Conservation (phyloP, 192 early-diverging fungal genomes). For the Dissophora globulifera region DNA sequence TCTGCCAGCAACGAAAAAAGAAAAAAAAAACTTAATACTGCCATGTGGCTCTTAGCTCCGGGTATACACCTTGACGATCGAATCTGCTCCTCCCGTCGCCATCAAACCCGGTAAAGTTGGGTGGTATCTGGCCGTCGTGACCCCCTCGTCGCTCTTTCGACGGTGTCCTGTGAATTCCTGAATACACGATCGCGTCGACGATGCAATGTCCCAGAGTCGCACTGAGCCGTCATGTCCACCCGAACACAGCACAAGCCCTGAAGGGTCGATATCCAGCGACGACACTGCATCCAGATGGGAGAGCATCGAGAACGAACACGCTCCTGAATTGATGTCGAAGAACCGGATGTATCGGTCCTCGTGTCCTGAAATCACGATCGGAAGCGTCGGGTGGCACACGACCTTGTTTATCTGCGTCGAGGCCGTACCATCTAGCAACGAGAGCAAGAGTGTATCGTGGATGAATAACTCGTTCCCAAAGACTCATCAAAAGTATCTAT, state of each 20-base stretch:
- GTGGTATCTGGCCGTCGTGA: slow-evolving; percentile 70
- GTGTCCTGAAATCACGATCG: slow-evolving; percentile 77
- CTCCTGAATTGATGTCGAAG: slow-evolving; percentile 77
- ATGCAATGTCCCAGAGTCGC: slow-evolving; percentile 79
- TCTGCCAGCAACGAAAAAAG: too few relatives aligned
- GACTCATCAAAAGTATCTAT: too few relatives aligned
- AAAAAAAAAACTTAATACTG: too few relatives aligned
- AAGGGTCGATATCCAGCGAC: slow-evolving; percentile 70
- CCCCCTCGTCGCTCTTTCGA: slow-evolving; percentile 79
- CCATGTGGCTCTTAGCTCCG: slow-evolving; percentile 25
- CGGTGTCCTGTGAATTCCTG: slow-evolving; percentile 81
- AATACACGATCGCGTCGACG: slow-evolving; percentile 64
- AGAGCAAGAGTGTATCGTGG: background rate
- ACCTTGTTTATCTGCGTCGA: slow-evolving; percentile 82
- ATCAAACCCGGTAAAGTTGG: slow-evolving; percentile 60
- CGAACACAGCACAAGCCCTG: slow-evolving; percentile 64
- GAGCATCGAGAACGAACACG: slow-evolving; percentile 70
- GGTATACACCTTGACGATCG: slow-evolving; percentile 66
- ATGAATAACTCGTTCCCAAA: too few relatives aligned
- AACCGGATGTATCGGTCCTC: slow-evolving; percentile 81
- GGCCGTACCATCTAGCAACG: slow-evolving; percentile 57
- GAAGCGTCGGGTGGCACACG: slow-evolving; percentile 76
- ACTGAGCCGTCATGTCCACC: slow-evolving; percentile 79
- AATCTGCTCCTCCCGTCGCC: slow-evolving; percentile 69
- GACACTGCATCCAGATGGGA: slow-evolving; percentile 78